Percentiles rank a stretch among this genome's conserved stretches.
Conservation (phyloP, 2,329 filamentous ascomycete genomes). For the Fusarium sororula region DNA sequence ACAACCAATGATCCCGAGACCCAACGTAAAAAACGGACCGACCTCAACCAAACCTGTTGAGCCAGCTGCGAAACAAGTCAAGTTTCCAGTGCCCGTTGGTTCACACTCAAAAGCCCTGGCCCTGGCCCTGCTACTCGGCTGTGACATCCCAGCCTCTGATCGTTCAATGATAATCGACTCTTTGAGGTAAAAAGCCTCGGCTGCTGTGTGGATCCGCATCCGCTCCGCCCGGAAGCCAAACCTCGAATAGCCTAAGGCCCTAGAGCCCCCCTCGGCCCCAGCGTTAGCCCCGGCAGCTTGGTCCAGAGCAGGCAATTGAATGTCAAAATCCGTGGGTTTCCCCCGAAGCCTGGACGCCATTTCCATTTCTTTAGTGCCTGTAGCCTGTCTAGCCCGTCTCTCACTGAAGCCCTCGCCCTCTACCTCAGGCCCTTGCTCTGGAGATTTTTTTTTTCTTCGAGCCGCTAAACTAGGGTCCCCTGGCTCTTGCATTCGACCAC, state of each 20-base stretch:
- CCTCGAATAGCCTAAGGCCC: constrained; percentile 15
- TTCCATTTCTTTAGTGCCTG: background rate
- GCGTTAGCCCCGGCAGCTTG: constrained; percentile 18
- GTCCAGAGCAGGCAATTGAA: constrained; percentile 28
- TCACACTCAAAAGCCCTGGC: no score
- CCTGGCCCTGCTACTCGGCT: background rate
- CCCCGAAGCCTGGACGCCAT: constrained; percentile 34
- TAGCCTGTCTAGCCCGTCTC: background rate
- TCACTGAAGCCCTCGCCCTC: background rate
- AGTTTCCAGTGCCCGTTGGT: constrained; percentile 7
- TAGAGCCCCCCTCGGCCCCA: constrained; percentile 14
- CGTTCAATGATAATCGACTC: constrained; percentile 22
- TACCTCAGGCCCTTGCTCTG: background rate
- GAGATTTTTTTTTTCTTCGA: background rate
- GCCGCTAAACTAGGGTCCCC: background rate
- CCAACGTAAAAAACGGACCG: constrained; percentile 8
- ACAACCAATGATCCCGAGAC: constrained; percentile 4
- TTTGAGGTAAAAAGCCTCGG: constrained; percentile 6
- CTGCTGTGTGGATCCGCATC: constrained; percentile 5
- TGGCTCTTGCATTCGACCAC: constrained; percentile 13
- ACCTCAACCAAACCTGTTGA: background rate
- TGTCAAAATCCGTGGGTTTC: constrained; percentile 29
- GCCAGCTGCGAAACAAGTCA: background rate
- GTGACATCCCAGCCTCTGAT: constrained; percentile 18
- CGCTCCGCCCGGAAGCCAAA: constrained; percentile 17